A percentile compares a stretch with the other conserved stretches of the same genome.
phyloP scores from a whole-genome alignment of 2,329 filamentous ascomycete species.

The Xylaria sp. region DNA sequence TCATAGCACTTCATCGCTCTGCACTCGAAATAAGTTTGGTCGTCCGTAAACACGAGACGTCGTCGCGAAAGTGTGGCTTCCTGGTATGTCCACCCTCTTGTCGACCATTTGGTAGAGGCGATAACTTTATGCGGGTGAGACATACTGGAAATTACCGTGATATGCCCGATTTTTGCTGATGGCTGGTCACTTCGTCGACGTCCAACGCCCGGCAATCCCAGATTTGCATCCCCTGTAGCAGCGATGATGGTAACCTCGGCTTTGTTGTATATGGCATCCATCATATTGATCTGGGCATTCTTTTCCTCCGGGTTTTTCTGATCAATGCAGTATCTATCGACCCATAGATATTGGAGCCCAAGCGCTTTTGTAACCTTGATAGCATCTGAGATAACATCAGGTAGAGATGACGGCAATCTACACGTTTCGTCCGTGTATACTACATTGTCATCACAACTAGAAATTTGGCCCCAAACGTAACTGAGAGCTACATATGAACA shows the following conservation, averaged over 20 bases:
- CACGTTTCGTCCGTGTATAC: too few species aligned
- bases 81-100: conserved; percentile 45
- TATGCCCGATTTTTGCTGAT: conserved; percentile 7
- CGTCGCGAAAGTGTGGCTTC: conserved; percentile 40
- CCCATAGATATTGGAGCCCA: too few species aligned
- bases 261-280: conserved; percentile 25
- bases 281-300: conserved; percentile 26
- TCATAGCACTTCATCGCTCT: conserved; percentile 14
- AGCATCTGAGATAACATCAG: too few species aligned
- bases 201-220: conserved; percentile 22
- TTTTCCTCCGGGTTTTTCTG: too few species aligned
- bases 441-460: too few species aligned
- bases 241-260: conserved; percentile 25
- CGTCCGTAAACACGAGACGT: conserved; percentile 41
- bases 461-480: too few species aligned
- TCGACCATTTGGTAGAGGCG: conserved; percentile 24
- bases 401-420: too few species aligned
- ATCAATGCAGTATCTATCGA: too few species aligned
- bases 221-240: conserved; percentile 16
- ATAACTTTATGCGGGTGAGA: conserved; percentile 15
- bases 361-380: too few species aligned
- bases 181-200: neutral
- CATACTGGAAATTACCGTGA: conserved; percentile 15
- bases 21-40: conserved; percentile 32
- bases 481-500: too few species aligned